Percentiles rank a stretch among this genome's conserved stretches.
These are phyloP conservation scores for Monilinia fructicola DNA, from an alignment of 2,329 filamentous ascomycete genomes.

Conservation along the genomic window DNA sequence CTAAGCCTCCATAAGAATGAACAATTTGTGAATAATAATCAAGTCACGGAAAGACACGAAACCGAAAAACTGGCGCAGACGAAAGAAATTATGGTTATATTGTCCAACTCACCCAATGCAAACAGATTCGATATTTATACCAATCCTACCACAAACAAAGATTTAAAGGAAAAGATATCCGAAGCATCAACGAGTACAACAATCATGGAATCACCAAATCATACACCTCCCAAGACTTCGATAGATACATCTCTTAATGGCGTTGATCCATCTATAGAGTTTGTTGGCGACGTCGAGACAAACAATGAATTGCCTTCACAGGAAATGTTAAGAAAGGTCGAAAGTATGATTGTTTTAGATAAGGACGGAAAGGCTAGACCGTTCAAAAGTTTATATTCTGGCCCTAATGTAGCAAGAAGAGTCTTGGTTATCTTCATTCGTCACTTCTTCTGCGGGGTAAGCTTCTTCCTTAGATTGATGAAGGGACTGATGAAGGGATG, in stretches of 20 bases:
- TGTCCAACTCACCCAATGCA: conserved; percentile 12
- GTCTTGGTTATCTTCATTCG: conserved; percentile 43
- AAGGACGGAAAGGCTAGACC: conserved; percentile 37
- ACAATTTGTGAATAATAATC: conserved; percentile 2
- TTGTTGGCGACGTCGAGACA: conserved; percentile 55
- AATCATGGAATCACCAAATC: conserved; percentile 11
- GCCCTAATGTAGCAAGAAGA: conserved; percentile 38
- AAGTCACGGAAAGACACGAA: neutral
- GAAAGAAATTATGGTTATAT: conserved; percentile 22
- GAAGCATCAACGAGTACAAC: neutral
- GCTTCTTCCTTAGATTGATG: conserved; percentile 20
- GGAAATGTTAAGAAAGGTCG: conserved; percentile 52
- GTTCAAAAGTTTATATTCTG: conserved; percentile 41
- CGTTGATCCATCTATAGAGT: conserved; percentile 47
- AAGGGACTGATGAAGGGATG: neutral
- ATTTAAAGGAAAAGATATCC: neutral
- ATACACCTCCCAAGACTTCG: conserved; percentile 20
- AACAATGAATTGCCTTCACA: conserved; percentile 55
- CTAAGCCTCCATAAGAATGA: conserved; percentile 13
- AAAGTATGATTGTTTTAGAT: conserved; percentile 41
- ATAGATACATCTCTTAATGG: conserved; percentile 26
- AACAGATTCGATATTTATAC: neutral
- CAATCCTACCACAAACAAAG: neutral
- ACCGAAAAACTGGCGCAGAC: conserved; percentile 1
- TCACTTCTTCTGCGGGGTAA: conserved; percentile 44